Base-by-base conservation (phyloP, 345 rosid genomes). In the Heritiera littoralis region DNA sequence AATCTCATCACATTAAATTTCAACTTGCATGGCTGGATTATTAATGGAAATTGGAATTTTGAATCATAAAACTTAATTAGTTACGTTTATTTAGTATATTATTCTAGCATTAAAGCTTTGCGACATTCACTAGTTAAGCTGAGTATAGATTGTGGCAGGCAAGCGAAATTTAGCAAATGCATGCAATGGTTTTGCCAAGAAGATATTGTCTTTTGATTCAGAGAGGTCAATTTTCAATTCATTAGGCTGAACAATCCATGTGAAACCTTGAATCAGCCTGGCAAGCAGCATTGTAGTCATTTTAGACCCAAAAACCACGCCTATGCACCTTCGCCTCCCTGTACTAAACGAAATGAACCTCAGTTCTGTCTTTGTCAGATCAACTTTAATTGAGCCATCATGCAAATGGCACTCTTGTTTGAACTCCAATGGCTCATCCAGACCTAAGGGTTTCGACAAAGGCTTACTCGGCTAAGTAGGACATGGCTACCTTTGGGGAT, bases 201-300 rank as follows among this genome's bases (percentile, higher is more conserved):
- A 54, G 2, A 38, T 30, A 35, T 54, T 10, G 18, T 55, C 9
- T 72, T 14, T 9, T 0, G 64, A 17, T 55, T 73, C 76, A 6
- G 64, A 73, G 32, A 73, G 76, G 32, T 73, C 64, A 18, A 73
- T 55, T 55, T 54, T 56, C 4, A 32, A 0, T 55, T 54, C 49
- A 35, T 54, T 55, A 12, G 64, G 64, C 0, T 48, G 76, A 0
- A 40, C 10, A 0, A 35, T 13, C 76, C 64, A 73, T 23, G 48
- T 55, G 10, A 73, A 73, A 38, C 76, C 76, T 73, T 73, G 76
- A 38, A 73, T 73, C 63, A 73, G 32, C 64, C 76, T 73, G 0
- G 76, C 64, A n/a, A 72, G 10, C 9, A 54, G 48, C 76, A 73
- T 54, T 35, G 32, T 18, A 1, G 64, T 73, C 49, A 73, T 5